A percentile compares a stretch with the other conserved stretches of the same genome.
phyloP scores from a whole-genome alignment of 2,329 filamentous ascomycete species.

The Amylocarpus encephaloides region DNA sequence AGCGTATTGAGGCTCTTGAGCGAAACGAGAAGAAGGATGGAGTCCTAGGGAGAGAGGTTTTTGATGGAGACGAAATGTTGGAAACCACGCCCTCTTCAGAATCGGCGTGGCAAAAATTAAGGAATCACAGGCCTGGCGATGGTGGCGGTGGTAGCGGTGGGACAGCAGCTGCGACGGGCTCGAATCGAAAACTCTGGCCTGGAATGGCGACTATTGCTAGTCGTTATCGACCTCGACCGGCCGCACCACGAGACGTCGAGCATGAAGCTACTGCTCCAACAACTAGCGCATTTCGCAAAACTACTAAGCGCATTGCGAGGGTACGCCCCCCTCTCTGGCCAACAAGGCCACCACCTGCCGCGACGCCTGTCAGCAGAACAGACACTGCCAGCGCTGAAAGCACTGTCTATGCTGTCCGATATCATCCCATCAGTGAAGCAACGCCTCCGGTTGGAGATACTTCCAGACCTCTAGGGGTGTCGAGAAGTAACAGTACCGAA shows the following conservation, averaged over 20 bases:
- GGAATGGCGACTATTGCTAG: constrained; percentile 29
- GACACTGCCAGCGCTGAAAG: constrained; percentile 59
- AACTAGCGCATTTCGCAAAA: constrained; percentile 6
- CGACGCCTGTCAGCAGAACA: constrained; percentile 53
- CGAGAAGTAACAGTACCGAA: constrained; percentile 25
- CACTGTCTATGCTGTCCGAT: constrained; percentile 57
- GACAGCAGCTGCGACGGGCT: constrained; percentile 16
- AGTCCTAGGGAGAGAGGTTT: constrained; percentile 63
- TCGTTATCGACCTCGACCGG: constrained; percentile 23
- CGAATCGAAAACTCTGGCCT: constrained; percentile 39
- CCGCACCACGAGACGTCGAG: constrained; percentile 20
- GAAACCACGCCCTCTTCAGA: constrained; percentile 55
- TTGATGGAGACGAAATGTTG: constrained; percentile 69
- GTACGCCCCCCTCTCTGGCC: constrained; percentile 40
- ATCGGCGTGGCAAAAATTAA: constrained; percentile 34
- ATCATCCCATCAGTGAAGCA: constrained; percentile 47
- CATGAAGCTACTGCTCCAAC: constrained; percentile 5
- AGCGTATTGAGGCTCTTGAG: constrained; percentile 67
- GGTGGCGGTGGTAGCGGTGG: constrained; percentile 14
- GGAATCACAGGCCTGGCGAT: constrained; percentile 27
- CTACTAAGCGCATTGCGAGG: constrained; percentile 12
- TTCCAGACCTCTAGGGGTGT: constrained; percentile 3
- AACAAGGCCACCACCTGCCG: constrained; percentile 46
- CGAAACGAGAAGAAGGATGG: constrained; percentile 68
- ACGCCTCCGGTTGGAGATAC: constrained; percentile 17